Base-by-base conservation (phyloP, 768 basidiomycete species). In the Cystofilobasidium bisporidii region DNA sequence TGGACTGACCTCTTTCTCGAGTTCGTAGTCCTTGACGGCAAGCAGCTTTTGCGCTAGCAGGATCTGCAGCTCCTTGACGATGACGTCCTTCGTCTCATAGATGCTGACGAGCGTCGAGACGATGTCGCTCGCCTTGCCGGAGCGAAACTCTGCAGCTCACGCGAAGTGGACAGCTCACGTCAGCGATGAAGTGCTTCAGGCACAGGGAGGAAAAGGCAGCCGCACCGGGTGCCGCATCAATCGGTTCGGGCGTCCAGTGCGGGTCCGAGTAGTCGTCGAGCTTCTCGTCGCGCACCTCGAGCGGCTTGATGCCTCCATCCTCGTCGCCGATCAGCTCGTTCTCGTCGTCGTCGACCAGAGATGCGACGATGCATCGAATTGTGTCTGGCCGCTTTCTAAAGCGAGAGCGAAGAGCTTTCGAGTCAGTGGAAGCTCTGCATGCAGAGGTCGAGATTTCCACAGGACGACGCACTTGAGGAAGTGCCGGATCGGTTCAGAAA, bases 71-170 rank as follows among this genome's bases (percentile, higher is more conserved):
- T 98, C 96, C 75, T 91, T 94, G 72, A 98, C 84, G 73, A 99
- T 97, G 12, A 97, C 83, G 71, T 97, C 96, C 74, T 91, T 89
- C 2, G 93, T 93, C 75, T 97, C 92, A 72, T 97, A 98, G 71
- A 98, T 98, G 75, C 89, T 91, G 72, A 98, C 92, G 0, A 98
- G 85, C 0, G 94, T 94, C 75, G 90, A 93, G 73, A 98, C 87
- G 69, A 98, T 86, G 73, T 98, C 96, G 72, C 88, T 88, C 0
- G 89, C 85, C 75, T 89, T 92, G 74, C 87, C 92, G 1, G 89
- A 84, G 41, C 91, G 83, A 79, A 96, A 99, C 71, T 92, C 94
- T 92, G 77, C n/a, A 30, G 8, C n/a, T n/a, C n/a, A n/a, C 14
- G 32, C 48, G 43, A 20, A 40, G 22, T 2, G 1, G 3, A 56